Base-by-base conservation (phyloP, 257 asterid genomes). In the Solanum infundibuliforme region DNA sequence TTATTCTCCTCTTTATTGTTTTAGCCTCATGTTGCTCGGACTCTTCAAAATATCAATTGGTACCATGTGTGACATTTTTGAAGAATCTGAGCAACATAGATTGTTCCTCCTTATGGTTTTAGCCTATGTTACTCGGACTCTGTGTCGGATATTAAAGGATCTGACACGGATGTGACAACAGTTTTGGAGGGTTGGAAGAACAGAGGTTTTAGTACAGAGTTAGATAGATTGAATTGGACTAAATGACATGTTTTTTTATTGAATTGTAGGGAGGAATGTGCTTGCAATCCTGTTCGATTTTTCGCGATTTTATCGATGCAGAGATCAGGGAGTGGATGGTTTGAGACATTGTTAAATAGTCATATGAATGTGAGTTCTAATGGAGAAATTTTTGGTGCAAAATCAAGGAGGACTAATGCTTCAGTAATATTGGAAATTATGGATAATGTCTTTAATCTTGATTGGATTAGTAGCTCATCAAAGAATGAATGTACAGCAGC, bases 241-340 rank as follows among this genome's bases (percentile, higher is more conserved):
- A 25, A 25, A 52, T 43, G 48, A 32, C 14, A 11, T 7, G 32
- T n/a, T 79, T 36, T 31, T 65, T 52, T 48, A 35, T 85, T 91
- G 8, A 11, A 58, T 81, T 88, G 86, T 62, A 96, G 98, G 91
- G 89, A 93, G 91, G 98, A 96, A 91, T 96, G 99, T 82, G 93
- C 73, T 6, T 96, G 99, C 94, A 96, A 93, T 86, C 98, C 98
- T 0, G 98, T 96, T 23, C 86, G 95, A 16, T 90, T 83, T 86
- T 96, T 96, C 36, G 95, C 91, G 4, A 94, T 96, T 27, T 92
- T 92, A 23, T 95, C 98, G 23, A 94, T 93, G 98, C 99, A 96
- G 91, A 94, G 98, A 87, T 96, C 99, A 0, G 98, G 98, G 41
- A 96, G 99, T 83, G 98, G 98, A 86, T 96, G 99, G 98, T 95